A percentile compares a stretch with the other conserved stretches of the same genome.
These are phyloP conservation scores for Cryptococcus sp. DNA, from an alignment of 1,284 basidiomycete species.

Conservation along the genomic window DNA sequence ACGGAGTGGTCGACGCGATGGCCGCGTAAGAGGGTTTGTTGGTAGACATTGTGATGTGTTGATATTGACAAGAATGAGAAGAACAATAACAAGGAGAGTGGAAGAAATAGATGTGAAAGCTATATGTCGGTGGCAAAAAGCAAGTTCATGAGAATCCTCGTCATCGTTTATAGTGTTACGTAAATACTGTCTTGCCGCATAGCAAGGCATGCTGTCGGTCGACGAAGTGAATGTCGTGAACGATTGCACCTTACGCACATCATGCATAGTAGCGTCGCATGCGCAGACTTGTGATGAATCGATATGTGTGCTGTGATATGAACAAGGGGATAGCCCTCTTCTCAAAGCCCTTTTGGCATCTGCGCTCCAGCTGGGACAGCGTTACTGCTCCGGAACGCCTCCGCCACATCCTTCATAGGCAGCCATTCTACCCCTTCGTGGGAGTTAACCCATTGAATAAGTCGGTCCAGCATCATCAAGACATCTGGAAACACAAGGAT, in stretches of 20 bases:
- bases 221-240: too few species aligned
- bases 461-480: constrained; percentile 75
- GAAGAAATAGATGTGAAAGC: too few species aligned
- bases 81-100: too few species aligned
- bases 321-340: neutral
- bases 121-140: too few species aligned
- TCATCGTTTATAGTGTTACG: too few species aligned
- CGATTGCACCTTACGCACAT: too few species aligned
- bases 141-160: too few species aligned
- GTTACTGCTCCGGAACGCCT: constrained; percentile 35
- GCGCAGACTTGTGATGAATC: too few species aligned
- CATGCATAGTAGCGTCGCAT: too few species aligned
- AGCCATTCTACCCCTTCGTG: constrained; percentile 73
- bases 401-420: constrained; percentile 58
- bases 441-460: constrained; percentile 75
- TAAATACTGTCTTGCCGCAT: too few species aligned
- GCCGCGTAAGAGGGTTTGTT: constrained; percentile 24
- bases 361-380: constrained; percentile 30
- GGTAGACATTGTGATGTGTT: constrained; percentile 7
- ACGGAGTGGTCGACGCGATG: constrained; percentile 7
- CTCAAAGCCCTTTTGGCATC: constrained; percentile 32
- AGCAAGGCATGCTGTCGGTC: too few species aligned
- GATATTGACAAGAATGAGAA: neutral
- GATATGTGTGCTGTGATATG: too few species aligned
- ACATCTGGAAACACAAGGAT: constrained; percentile 53